A percentile compares a stretch with the other conserved stretches of the same genome.
phyloP scores from a whole-genome alignment of 495 filamentous ascomycete species.

The Cercophora scortea region DNA sequence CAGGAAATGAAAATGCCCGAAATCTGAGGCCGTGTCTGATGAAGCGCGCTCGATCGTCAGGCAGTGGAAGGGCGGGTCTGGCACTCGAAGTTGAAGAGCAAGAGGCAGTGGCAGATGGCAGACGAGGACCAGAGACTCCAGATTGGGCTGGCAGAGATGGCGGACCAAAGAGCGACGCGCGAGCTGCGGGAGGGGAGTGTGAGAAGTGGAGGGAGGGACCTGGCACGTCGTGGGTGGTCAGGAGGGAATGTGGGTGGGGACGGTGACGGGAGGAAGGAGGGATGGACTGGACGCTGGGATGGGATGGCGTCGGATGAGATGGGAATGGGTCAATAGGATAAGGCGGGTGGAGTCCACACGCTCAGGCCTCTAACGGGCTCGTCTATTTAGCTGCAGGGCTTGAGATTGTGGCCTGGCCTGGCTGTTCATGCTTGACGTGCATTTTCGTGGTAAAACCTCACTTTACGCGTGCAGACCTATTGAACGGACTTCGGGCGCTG shows the following conservation, averaged over 20 bases:
- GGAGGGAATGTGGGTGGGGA: neutral
- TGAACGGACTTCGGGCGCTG: neutral
- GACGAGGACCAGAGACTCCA: neutral
- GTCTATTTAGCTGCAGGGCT: constrained; percentile 10
- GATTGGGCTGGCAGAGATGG: constrained; percentile 12
- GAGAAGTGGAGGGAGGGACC: too few species aligned
- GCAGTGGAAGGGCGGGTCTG: constrained; percentile 18
- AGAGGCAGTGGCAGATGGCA: constrained; percentile 15
- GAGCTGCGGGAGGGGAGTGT: neutral
- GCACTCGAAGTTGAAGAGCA: constrained; percentile 14
- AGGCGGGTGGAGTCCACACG: constrained; percentile 15
- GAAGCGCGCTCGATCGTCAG: constrained; percentile 11
- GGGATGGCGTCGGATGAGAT: constrained; percentile 3
- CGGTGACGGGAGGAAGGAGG: too few species aligned
- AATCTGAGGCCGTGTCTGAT: constrained; percentile 8
- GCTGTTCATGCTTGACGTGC: constrained; percentile 15
- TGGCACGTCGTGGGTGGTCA: neutral
- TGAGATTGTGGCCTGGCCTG: constrained; percentile 7
- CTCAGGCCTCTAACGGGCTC: constrained; percentile 24
- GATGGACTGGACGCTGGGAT: constrained; percentile 2
- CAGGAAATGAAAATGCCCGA: neutral
- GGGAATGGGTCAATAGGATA: constrained; percentile 12
- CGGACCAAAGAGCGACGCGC: constrained; percentile 6
- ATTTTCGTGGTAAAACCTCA: constrained; percentile 26
- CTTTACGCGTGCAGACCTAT: constrained; percentile 13